Percentiles rank a stretch among this genome's conserved stretches.
Conservation (phyloP, 2,329 filamentous ascomycete genomes). For the Clonostachys rosea region DNA sequence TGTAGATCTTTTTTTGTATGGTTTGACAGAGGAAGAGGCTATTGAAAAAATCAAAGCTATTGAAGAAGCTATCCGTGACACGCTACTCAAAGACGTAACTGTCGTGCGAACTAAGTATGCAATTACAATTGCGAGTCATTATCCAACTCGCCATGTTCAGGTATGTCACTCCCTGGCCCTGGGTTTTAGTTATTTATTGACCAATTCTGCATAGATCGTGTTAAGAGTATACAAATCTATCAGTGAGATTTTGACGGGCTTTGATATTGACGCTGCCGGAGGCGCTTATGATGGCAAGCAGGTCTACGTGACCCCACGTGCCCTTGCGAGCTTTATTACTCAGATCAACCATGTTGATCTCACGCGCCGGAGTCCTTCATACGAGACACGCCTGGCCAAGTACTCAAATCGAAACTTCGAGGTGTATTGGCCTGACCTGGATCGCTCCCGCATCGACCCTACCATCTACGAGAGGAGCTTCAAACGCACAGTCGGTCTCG, state of each 20-base stretch:
- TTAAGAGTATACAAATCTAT: conserved; percentile 80
- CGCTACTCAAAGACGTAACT: conserved; percentile 77
- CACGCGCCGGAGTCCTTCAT: conserved; percentile 74
- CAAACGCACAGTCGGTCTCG: conserved; percentile 68
- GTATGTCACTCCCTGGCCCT: conserved; percentile 17
- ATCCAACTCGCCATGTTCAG: conserved; percentile 76
- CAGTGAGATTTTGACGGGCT: conserved; percentile 80
- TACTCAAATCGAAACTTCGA: conserved; percentile 87
- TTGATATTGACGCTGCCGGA: conserved; percentile 82
- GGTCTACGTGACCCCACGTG: conserved; percentile 74
- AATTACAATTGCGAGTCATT: conserved; percentile 79
- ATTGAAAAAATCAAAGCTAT: conserved; percentile 82
- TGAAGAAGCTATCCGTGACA: conserved; percentile 67
- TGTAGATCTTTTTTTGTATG: conserved; percentile 83
- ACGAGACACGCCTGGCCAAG: conserved; percentile 82
- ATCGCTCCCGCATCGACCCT: conserved; percentile 73
- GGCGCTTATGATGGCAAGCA: conserved; percentile 77
- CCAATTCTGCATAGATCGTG: conserved; percentile 65
- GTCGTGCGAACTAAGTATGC: conserved; percentile 86
- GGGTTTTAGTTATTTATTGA: no score
- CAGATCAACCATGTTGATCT: conserved; percentile 80
- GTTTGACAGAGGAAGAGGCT: conserved; percentile 70
- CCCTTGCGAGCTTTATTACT: conserved; percentile 73
- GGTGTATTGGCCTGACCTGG: conserved; percentile 71
- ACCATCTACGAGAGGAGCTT: conserved; percentile 86